A percentile compares a stretch with the other conserved stretches of the same genome.
phyloP scores from a whole-genome alignment of 805 yeast species.

The Ogataea degrootiae region DNA sequence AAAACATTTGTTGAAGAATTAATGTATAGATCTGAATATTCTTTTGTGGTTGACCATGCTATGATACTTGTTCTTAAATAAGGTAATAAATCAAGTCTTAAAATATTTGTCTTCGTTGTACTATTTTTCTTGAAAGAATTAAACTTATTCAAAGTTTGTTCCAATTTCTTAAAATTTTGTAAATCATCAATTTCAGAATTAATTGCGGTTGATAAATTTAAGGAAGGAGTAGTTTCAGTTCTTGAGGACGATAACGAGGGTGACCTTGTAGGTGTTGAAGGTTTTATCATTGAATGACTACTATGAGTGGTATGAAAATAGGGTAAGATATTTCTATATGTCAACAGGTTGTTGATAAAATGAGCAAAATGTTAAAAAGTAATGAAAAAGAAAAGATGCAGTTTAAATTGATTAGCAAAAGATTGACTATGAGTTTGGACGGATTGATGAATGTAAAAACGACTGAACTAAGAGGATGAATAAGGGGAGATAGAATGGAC shows the following conservation, averaged over 20 bases:
- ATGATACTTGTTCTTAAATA: constrained; percentile 30
- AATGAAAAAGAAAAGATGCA: too few relatives aligned
- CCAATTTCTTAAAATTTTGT: constrained; percentile 33
- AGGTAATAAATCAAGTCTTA: constrained; percentile 44
- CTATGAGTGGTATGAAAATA: too few relatives aligned
- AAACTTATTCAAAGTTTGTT: constrained; percentile 41
- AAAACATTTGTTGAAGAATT: constrained; percentile 17
- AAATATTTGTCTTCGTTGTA: constrained; percentile 39
- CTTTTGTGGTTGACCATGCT: constrained; percentile 6
- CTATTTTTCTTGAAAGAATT: constrained; percentile 32
- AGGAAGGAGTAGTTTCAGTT: neutral
- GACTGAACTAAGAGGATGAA: too few relatives aligned
- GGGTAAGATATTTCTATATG: too few relatives aligned
- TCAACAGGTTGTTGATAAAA: too few relatives aligned
- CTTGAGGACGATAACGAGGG: constrained; percentile 10
- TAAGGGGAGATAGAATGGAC: too few relatives aligned
- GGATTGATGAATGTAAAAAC: too few relatives aligned
- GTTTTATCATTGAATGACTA: too few relatives aligned
- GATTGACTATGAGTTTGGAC: too few relatives aligned
- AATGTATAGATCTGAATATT: constrained; percentile 4
- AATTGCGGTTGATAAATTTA: neutral
- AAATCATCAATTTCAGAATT: constrained; percentile 11
- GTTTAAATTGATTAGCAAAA: too few relatives aligned
- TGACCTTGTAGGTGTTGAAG: constrained; percentile 1
- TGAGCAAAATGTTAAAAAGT: too few relatives aligned